These are phyloP conservation scores for Pseudogymnoascus sp. DNA, from an alignment of 2,329 filamentous ascomycete species.

Conservation along the genomic window DNA sequence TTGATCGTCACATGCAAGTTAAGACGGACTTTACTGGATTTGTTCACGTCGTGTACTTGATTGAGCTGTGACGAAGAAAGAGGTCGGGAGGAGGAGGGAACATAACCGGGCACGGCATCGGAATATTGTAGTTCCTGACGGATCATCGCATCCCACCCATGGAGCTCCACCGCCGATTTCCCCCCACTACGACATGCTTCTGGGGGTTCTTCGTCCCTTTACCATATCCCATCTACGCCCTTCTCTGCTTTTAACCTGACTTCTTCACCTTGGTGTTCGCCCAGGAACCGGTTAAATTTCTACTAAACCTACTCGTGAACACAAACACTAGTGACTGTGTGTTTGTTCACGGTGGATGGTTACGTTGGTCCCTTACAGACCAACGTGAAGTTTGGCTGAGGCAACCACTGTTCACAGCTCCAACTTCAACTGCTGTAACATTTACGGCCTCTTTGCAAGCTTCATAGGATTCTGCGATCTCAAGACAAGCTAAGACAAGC, in stretches of 20 bases:
- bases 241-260: neutral
- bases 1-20: conserved; percentile 2
- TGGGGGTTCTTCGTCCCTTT: neutral
- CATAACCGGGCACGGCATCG: conserved; percentile 7
- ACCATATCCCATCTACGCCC: neutral
- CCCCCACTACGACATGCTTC: conserved; percentile 5
- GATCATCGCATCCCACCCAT: conserved; percentile 5
- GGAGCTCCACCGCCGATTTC: neutral
- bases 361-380: neutral
- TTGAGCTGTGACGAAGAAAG: conserved; percentile 6
- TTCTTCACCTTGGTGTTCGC: neutral
- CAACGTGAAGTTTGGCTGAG: conserved; percentile 1
- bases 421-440: neutral
- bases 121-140: neutral
- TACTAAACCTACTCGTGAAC: neutral
- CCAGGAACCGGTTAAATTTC: neutral
- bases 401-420: conserved; percentile 4
- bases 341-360: neutral
- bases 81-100: conserved; percentile 4
- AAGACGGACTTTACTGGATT: conserved; percentile 1
- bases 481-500: neutral
- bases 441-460: neutral
- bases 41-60: conserved; percentile 2
- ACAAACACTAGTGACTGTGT: neutral
- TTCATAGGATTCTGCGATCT: neutral